Evolutionary conservation across 257 asterid species (phyloP).

Genomic region (Apocynum venetum): DNA sequence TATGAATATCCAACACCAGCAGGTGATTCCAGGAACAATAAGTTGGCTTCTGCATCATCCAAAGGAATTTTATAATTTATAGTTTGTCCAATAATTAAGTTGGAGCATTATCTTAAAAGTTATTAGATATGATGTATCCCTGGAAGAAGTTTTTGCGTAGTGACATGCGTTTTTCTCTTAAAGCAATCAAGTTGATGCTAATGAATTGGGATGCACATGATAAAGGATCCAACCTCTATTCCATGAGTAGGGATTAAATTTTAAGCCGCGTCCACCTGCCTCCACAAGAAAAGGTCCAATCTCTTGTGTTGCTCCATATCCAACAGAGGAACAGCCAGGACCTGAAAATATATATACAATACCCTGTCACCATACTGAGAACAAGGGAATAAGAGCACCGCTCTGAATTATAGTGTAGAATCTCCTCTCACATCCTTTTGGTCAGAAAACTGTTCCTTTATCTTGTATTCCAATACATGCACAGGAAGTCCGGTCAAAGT

Average conservation of each 20-base stretch:
- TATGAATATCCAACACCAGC: constrained; percentile 91
- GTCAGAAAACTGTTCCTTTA: constrained; percentile 14
- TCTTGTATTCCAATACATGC: constrained; percentile 3
- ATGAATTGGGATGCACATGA: neutral
- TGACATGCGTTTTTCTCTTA: neutral
- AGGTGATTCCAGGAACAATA: constrained; percentile 88
- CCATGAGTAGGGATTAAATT: constrained; percentile 74
- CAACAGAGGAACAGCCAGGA: constrained; percentile 97
- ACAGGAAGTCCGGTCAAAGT: constrained; percentile 16
- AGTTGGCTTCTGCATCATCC: constrained; percentile 71
- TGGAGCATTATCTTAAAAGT: neutral
- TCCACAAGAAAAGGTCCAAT: constrained; percentile 87
- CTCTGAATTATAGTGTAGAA: neutral
- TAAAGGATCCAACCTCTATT: constrained; percentile 55
- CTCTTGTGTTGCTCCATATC: constrained; percentile 98
- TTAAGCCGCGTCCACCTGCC: constrained; percentile 46
- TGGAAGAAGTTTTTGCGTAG: neutral
- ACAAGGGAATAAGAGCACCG: constrained; percentile 3
- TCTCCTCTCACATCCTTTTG: constrained; percentile 7
- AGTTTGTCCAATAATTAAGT: neutral
- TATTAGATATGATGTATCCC: neutral
- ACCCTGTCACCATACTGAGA: constrained; percentile 15
- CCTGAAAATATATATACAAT: constrained; percentile 46
- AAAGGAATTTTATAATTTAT: constrained; percentile 6
- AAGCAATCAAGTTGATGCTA: neutral